Base-by-base conservation (phyloP, 352 stramenopile genomes). In the Phytophthora rubi region DNA sequence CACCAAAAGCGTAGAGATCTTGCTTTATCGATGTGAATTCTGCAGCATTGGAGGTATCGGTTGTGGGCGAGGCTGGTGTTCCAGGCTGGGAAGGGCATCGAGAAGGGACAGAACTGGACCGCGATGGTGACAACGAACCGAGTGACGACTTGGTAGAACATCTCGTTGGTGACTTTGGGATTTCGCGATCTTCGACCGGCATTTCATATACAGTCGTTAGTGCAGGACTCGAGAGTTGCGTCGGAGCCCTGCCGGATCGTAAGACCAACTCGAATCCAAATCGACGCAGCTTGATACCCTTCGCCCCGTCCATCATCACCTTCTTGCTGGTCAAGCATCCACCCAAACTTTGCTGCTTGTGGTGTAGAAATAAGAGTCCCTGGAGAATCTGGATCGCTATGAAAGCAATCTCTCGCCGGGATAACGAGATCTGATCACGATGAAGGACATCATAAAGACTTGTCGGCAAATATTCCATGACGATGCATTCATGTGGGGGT, bases 1-100 rank as follows among this genome's bases (percentile, higher is more conserved):
- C 70, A 2, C 85, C 86, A 53, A 94, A 92, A 12, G 83, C 80
- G 54, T 85, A 92, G 18, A 94, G 57, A 54, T 94, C 83, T 42
- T 76, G 59, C 51, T 58, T 37, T 64, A 68, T 55, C 1, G 59
- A 68, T 6, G 70, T 70, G 2, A 69, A 59, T 5, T 59, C 39
- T 12, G 4, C 2, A 30, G 55, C 37, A 10, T 13, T 32, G 21
- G 44, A 13, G 16, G 5, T 18, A 53, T 69, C 47, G 42, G 42
- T 65, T 9, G 15, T 42, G 8, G 53, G 5, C 28, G 44, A 35
- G 58, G 60, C 28, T 60, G 61, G 23, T 26, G 65, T 70, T 68
- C 64, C 65, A 65, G 59, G 21, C 53, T 68, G 62, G 9, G 58
- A 55, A 23, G 35, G 58, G 33, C 28, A 62, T 51, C 13, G 30